phyloP scores from a whole-genome alignment of 116 monocot genomes.

The Papilionanthe hybrid region DNA sequence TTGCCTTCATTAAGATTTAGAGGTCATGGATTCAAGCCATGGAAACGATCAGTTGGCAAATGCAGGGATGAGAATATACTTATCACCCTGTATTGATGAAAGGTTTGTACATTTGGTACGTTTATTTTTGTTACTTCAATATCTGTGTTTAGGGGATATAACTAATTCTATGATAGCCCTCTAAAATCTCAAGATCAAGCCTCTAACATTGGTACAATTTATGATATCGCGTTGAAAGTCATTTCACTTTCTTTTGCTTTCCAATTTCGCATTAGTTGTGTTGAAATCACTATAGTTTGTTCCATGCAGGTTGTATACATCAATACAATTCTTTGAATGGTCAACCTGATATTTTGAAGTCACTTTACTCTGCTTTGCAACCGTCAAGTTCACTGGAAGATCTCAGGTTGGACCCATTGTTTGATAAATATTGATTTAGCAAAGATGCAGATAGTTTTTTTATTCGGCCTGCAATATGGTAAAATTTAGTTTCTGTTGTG shows the following conservation, averaged over 20 bases:
- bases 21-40: neutral
- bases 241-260: neutral
- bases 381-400: slow-evolving; percentile 86
- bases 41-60: neutral
- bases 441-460: neutral
- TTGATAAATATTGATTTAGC: neutral
- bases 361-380: slow-evolving; percentile 82
- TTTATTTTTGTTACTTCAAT: neutral
- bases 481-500: neutral
- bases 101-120: neutral
- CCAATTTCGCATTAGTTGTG: neutral
- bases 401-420: slow-evolving; percentile 39
- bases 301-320: slow-evolving; percentile 68
- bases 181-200: neutral
- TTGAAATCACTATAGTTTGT: neutral
- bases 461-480: neutral
- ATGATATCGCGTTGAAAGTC: neutral
- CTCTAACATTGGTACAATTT: neutral
- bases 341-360: slow-evolving; percentile 85
- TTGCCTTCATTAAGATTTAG: neutral
- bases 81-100: neutral
- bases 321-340: slow-evolving; percentile 90
- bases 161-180: neutral
- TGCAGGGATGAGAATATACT: too few species aligned
- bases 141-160: neutral